phyloP scores from a whole-genome alignment of 441 rosid species.

The Dalechampia spathulata region DNA sequence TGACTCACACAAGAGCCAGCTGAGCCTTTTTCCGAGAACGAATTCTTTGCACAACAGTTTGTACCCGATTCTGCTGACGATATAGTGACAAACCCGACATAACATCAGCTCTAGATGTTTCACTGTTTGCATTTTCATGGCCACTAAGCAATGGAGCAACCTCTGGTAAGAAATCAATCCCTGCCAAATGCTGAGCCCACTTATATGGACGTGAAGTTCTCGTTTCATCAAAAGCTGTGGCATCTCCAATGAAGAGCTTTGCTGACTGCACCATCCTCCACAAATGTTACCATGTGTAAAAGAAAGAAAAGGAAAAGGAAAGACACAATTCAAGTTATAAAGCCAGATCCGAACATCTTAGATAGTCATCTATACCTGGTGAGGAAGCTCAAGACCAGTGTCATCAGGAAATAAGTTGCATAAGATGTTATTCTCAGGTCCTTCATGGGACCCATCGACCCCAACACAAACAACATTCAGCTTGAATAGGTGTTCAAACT shows the following conservation, averaged over 20 bases:
- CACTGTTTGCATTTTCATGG: conserved; percentile 38
- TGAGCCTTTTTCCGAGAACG: conserved; percentile 69
- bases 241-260: conserved; percentile 56
- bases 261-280: conserved; percentile 56
- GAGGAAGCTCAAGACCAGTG: conserved; percentile 82
- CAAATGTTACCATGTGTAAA: conserved; percentile 15
- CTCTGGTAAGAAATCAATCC: conserved; percentile 87
- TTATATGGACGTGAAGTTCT: conserved; percentile 77
- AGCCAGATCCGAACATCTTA: no score
- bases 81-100: conserved; percentile 50
- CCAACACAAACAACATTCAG: conserved; percentile 78
- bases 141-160: conserved; percentile 55
- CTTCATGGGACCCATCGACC: conserved; percentile 53
- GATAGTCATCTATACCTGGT: conserved; percentile 44
- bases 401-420: conserved; percentile 81
- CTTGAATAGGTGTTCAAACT: conserved; percentile 72
- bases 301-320: background rate
- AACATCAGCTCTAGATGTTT: conserved; percentile 40
- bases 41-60: conserved; percentile 65
- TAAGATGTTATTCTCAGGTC: conserved; percentile 44
- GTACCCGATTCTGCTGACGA: conserved; percentile 69
- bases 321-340: no score
- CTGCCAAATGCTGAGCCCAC: conserved; percentile 94
- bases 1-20: conserved; percentile 76
- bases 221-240: conserved; percentile 45